phyloP scores from a whole-genome alignment of 768 basidiomycete species.

The Leccinum disarticulatum region DNA sequence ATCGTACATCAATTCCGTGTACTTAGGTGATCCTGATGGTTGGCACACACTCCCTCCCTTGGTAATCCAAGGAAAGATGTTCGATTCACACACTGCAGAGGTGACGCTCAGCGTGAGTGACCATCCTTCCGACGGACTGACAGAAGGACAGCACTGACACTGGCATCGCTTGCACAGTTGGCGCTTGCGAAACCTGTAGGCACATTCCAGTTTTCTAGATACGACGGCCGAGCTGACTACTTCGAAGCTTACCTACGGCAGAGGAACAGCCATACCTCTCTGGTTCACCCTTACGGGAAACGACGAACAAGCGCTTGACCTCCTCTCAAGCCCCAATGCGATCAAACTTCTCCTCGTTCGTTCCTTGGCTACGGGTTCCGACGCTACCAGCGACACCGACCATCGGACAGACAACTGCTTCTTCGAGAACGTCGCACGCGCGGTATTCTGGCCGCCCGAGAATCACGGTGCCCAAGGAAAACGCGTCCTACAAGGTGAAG shows the following conservation, averaged over 20 bases:
- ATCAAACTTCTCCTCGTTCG: slow-evolving; percentile 46
- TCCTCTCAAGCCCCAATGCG: slow-evolving; percentile 42
- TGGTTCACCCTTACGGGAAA: slow-evolving; percentile 43
- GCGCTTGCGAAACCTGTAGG: slow-evolving; percentile 51
- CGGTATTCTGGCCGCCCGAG: slow-evolving; percentile 45
- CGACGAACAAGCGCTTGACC: slow-evolving; percentile 50
- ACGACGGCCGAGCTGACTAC: background rate
- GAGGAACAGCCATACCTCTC: slow-evolving; percentile 53
- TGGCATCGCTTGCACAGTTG: slow-evolving; percentile 32
- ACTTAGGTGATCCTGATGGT: slow-evolving; percentile 38
- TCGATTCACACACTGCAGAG: slow-evolving; percentile 30
- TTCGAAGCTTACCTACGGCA: slow-evolving; percentile 46
- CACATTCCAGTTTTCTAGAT: background rate
- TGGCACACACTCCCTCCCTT: slow-evolving; percentile 37
- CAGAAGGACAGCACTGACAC: background rate
- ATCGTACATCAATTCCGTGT: background rate
- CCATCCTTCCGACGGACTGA: background rate
- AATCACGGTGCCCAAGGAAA: slow-evolving; percentile 30
- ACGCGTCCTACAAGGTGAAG: slow-evolving; percentile 48
- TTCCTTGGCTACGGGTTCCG: slow-evolving; percentile 47
- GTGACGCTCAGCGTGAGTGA: slow-evolving; percentile 35
- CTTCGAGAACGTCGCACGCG: slow-evolving; percentile 39
- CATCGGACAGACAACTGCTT: slow-evolving; percentile 50
- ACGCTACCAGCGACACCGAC: slow-evolving; percentile 40
- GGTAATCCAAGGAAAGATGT: slow-evolving; percentile 35